Conservation (phyloP, 2,329 filamentous ascomycete species). For the Penicillium glabrum region DNA sequence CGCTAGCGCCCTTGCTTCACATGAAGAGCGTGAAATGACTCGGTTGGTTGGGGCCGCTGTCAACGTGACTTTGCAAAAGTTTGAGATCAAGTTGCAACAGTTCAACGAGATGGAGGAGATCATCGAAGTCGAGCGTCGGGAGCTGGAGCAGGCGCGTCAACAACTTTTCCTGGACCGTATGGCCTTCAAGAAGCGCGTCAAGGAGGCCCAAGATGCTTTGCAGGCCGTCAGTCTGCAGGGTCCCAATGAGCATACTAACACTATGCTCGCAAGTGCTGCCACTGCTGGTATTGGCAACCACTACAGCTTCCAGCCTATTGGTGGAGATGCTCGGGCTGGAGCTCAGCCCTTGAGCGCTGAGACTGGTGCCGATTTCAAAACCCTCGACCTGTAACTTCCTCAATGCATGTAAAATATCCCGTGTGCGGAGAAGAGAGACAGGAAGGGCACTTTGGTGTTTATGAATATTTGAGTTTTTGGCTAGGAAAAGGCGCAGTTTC, state of each 20-base stretch:
- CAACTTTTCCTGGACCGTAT: slow-evolving; percentile 92
- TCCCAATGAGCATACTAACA: slow-evolving; percentile 41
- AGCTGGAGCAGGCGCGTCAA: slow-evolving; percentile 87
- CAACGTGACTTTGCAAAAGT: slow-evolving; percentile 91
- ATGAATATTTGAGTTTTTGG: slow-evolving; percentile 24
- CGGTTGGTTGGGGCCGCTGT: slow-evolving; percentile 87
- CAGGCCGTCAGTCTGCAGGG: slow-evolving; percentile 44
- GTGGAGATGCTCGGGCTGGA: slow-evolving; percentile 29
- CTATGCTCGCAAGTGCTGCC: slow-evolving; percentile 35
- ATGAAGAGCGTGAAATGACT: slow-evolving; percentile 96
- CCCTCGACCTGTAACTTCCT: slow-evolving; percentile 40
- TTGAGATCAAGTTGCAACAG: slow-evolving; percentile 92
- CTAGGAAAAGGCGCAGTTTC: slow-evolving; percentile 32
- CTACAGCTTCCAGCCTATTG: slow-evolving; percentile 42
- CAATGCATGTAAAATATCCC: slow-evolving; percentile 26
- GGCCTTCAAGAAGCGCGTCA: slow-evolving; percentile 82
- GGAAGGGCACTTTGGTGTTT: slow-evolving; percentile 17
- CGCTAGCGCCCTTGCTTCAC: slow-evolving; percentile 82
- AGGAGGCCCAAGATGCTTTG: slow-evolving; percentile 75
- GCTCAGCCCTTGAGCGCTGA: slow-evolving; percentile 43
- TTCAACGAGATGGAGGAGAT: slow-evolving; percentile 96
- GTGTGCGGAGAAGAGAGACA: slow-evolving; percentile 13
- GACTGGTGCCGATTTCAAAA: slow-evolving; percentile 42
- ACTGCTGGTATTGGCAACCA: slow-evolving; percentile 38
- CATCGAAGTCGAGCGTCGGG: slow-evolving; percentile 85